Percentiles rank a stretch among this genome's conserved stretches.
Evolutionary conservation across 2,329 filamentous ascomycete genomes (phyloP).

Genomic region (Paramyrothecium sp.): DNA sequence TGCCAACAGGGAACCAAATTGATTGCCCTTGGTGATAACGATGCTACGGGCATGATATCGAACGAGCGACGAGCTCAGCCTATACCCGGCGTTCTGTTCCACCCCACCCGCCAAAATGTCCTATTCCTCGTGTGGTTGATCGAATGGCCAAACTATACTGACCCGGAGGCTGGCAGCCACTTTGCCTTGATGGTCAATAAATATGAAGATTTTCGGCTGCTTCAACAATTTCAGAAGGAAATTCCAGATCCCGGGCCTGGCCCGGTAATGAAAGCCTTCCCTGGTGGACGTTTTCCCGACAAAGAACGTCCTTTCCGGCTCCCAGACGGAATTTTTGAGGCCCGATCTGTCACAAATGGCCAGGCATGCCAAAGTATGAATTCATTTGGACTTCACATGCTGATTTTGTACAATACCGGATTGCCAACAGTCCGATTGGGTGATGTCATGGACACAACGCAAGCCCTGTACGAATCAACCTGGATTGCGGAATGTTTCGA

Average conservation of each 20-base stretch:
- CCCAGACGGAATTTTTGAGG: background rate
- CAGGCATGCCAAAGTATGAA: background rate
- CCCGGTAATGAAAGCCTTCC: too few species aligned
- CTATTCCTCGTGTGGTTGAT: constrained; percentile 1
- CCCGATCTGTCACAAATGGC: background rate
- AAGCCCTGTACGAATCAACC: background rate
- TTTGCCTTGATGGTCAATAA: background rate
- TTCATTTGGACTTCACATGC: background rate
- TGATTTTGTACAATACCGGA: background rate
- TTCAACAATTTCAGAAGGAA: too few species aligned
- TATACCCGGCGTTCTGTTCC: constrained; percentile 1
- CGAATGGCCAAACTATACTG: background rate
- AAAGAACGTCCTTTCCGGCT: background rate
- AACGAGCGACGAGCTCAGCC: background rate
- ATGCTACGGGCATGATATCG: background rate
- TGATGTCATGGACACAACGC: background rate
- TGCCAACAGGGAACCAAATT: background rate
- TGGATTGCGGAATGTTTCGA: background rate
- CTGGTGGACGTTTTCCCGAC: background rate
- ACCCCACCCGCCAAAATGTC: background rate
- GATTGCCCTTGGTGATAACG: background rate
- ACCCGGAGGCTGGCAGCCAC: background rate
- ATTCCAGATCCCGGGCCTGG: too few species aligned
- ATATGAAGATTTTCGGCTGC: background rate
- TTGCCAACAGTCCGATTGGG: background rate